Evolutionary conservation across 352 stramenopile species (phyloP).

Genomic region (Phytophthora agathidicida): DNA sequence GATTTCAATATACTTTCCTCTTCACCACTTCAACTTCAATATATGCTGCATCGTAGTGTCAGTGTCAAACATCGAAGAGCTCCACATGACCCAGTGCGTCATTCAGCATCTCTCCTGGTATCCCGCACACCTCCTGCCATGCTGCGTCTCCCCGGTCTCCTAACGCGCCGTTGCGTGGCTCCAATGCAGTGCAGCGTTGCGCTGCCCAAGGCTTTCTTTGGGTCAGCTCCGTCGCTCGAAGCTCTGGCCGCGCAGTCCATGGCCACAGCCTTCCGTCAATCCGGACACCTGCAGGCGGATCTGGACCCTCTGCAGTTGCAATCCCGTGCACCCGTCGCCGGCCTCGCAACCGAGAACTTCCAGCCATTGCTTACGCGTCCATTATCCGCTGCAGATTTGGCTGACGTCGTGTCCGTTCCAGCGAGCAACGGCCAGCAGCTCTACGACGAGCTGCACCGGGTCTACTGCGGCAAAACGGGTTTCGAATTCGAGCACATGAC

Average conservation of each 20-base stretch:
- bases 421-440: conserved; percentile 46
- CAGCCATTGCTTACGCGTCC: conserved; percentile 48
- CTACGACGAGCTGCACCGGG: conserved; percentile 61
- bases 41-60: conserved; percentile 8
- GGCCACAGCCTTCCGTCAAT: conserved; percentile 73
- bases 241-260: conserved; percentile 70
- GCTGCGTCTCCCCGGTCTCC: conserved; percentile 58
- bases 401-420: conserved; percentile 25
- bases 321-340: conserved; percentile 32
- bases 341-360: conserved; percentile 56
- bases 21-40: background rate
- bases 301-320: conserved; percentile 70
- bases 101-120: conserved; percentile 22
- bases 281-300: conserved; percentile 76
- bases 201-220: conserved; percentile 27
- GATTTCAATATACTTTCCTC: background rate
- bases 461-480: conserved; percentile 83
- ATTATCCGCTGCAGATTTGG: conserved; percentile 24
- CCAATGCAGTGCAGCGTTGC: conserved; percentile 18
- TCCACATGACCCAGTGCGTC: conserved; percentile 11
- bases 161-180: conserved; percentile 32
- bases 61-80: background rate
- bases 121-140: conserved; percentile 30
- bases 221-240: conserved; percentile 57
- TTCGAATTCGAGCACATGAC: conserved; percentile 85